Evolutionary conservation across 768 basidiomycete species (phyloP).

Genomic region (Porphyrellus cyaneotinctus): DNA sequence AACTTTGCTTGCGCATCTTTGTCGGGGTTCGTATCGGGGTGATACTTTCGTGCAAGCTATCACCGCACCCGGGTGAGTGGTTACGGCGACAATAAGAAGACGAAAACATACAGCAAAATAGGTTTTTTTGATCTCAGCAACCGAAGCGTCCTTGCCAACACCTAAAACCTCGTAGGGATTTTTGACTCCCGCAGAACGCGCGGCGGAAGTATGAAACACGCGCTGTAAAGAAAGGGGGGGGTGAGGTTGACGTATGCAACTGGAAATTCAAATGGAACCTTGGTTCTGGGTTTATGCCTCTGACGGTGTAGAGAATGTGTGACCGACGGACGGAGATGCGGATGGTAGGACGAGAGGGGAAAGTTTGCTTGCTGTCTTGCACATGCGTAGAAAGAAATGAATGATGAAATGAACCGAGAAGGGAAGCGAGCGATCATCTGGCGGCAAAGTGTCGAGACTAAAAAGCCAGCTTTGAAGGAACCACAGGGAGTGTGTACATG

Average conservation of each 20-base stretch:
- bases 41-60: constrained; percentile 95
- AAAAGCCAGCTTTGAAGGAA: neutral
- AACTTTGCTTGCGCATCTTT: constrained; percentile 89
- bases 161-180: constrained; percentile 93
- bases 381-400: constrained; percentile 57
- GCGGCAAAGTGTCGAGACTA: neutral
- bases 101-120: constrained; percentile 79
- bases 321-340: constrained; percentile 22
- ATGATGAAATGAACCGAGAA: constrained; percentile 45
- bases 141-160: constrained; percentile 74
- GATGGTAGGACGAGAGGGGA: constrained; percentile 37
- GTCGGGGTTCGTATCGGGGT: constrained; percentile 96
- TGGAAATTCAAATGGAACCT: constrained; percentile 33
- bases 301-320: constrained; percentile 14
- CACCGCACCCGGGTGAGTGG: constrained; percentile 12
- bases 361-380: constrained; percentile 35
- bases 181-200: constrained; percentile 51
- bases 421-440: constrained; percentile 52
- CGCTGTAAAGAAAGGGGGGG: constrained; percentile 46
- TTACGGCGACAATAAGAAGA: constrained; percentile 10
- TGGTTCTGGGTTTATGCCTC: constrained; percentile 29
- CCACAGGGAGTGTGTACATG: constrained; percentile 4
- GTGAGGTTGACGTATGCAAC: constrained; percentile 17
- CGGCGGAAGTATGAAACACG: constrained; percentile 65
- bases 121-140: constrained; percentile 92